Conservation (phyloP, 345 rosid genomes). For the Erucastrum elatum region DNA sequence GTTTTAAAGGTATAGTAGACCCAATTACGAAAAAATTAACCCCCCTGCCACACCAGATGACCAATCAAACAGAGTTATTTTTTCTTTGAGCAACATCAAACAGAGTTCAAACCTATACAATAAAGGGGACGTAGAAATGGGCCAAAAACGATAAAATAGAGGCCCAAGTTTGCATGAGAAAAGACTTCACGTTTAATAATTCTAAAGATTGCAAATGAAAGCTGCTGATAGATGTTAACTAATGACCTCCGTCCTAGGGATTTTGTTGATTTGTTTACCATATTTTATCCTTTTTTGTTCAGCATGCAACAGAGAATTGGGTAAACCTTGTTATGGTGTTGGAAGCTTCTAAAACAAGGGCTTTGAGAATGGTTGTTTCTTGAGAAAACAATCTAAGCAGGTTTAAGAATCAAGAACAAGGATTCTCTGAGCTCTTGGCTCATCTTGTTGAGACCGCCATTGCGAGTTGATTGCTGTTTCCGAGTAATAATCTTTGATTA, state of each 20-base stretch:
- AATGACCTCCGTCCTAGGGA: neutral
- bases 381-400: constrained; percentile 65
- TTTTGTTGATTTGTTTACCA: neutral
- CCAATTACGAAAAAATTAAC: neutral
- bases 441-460: constrained; percentile 67
- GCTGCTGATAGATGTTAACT: neutral
- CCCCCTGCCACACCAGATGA: neutral
- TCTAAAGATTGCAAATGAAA: neutral
- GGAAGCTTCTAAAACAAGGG: constrained; percentile 85
- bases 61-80: neutral
- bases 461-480: constrained; percentile 80
- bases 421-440: constrained; percentile 69
- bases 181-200: neutral
- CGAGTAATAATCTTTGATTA: constrained; percentile 49
- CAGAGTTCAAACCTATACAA: neutral
- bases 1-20: neutral
- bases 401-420: constrained; percentile 71
- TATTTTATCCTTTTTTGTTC: neutral
- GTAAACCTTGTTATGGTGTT: constrained; percentile 59
- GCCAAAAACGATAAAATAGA: neutral
- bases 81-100: neutral
- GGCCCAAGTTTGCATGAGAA: neutral
- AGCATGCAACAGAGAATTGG: constrained; percentile 73
- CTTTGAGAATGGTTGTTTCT: constrained; percentile 69
- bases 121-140: neutral